A percentile compares a stretch with the other conserved stretches of the same genome.
Conservation (phyloP, 768 basidiomycete species). For the Botryobasidium botryosum region DNA sequence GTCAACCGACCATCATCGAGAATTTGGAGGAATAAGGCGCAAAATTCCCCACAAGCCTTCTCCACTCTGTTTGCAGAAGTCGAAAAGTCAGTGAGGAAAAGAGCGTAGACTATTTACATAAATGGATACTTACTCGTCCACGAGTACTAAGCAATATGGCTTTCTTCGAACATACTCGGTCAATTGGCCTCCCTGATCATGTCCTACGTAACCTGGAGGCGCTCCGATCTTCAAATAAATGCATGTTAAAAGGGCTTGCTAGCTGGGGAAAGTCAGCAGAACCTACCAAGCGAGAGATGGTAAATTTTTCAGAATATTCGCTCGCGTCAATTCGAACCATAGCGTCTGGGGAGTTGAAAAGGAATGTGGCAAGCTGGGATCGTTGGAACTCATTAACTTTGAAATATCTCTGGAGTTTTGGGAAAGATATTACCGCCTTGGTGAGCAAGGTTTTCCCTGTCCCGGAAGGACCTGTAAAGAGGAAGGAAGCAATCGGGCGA, state of each 20-base stretch:
- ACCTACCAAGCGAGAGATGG: slow-evolving; percentile 31
- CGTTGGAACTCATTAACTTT: neutral
- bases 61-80: too few relatives aligned
- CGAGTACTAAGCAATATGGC: slow-evolving; percentile 70
- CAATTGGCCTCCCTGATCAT: slow-evolving; percentile 77
- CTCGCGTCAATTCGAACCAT: slow-evolving; percentile 87
- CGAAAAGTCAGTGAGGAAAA: too few relatives aligned
- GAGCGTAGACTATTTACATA: too few relatives aligned
- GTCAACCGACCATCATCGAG: slow-evolving; percentile 3
- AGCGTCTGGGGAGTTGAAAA: slow-evolving; percentile 81
- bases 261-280: neutral
- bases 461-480: slow-evolving; percentile 78
- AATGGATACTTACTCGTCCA: slow-evolving; percentile 37
- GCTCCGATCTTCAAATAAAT: slow-evolving; percentile 16
- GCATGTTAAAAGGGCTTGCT: neutral
- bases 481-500: slow-evolving; percentile 78
- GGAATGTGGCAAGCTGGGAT: slow-evolving; percentile 56
- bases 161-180: slow-evolving; percentile 86
- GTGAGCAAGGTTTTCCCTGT: slow-evolving; percentile 80
- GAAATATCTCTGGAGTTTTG: neutral
- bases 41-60: slow-evolving; percentile 1
- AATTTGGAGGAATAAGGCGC: slow-evolving; percentile 2
- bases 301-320: slow-evolving; percentile 79
- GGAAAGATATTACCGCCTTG: slow-evolving; percentile 43
- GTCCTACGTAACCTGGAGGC: slow-evolving; percentile 61